phyloP scores from a whole-genome alignment of 345 rosid genomes.

The Rubroshorea leprosula region DNA sequence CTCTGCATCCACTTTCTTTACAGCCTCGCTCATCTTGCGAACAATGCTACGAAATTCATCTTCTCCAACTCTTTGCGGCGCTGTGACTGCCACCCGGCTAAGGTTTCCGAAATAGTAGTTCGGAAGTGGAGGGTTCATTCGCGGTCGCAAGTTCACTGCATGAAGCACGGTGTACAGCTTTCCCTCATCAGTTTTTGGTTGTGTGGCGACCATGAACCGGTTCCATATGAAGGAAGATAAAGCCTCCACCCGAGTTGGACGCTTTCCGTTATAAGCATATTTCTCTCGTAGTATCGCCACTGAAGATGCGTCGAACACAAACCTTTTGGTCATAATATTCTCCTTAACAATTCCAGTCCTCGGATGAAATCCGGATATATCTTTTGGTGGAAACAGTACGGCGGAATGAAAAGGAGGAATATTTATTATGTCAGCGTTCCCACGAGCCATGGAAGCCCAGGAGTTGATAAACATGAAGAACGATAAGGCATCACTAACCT shows the following conservation, averaged over 20 bases:
- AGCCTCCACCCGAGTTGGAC: conserved; percentile 35
- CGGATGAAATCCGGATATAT: conserved; percentile 12
- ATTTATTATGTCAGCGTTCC: background rate
- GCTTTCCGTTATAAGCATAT: conserved; percentile 9
- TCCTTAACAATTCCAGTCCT: conserved; percentile 25
- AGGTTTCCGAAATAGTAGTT: conserved; percentile 10
- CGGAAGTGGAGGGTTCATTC: conserved; percentile 9
- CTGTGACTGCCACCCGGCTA: background rate
- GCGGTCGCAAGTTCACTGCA: conserved; percentile 27
- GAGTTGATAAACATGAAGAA: conserved; percentile 5
- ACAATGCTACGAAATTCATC: conserved; percentile 21
- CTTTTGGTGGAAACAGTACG: conserved; percentile 34
- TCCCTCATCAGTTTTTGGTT: conserved; percentile 8
- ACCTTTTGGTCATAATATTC: conserved; percentile 30
- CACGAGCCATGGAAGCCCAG: conserved; percentile 3
- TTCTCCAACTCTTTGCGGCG: background rate
- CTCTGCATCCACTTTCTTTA: conserved; percentile 14
- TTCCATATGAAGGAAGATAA: conserved; percentile 40
- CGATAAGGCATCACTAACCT: conserved; percentile 10
- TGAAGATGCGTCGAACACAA: conserved; percentile 27
- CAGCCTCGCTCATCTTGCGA: conserved; percentile 21
- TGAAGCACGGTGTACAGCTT: conserved; percentile 12
- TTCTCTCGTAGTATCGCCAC: conserved; percentile 26
- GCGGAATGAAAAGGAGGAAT: conserved; percentile 30
- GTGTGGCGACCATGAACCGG: conserved; percentile 29